phyloP scores from a whole-genome alignment of 2,329 filamentous ascomycete species.

The Fusarium sacchari region DNA sequence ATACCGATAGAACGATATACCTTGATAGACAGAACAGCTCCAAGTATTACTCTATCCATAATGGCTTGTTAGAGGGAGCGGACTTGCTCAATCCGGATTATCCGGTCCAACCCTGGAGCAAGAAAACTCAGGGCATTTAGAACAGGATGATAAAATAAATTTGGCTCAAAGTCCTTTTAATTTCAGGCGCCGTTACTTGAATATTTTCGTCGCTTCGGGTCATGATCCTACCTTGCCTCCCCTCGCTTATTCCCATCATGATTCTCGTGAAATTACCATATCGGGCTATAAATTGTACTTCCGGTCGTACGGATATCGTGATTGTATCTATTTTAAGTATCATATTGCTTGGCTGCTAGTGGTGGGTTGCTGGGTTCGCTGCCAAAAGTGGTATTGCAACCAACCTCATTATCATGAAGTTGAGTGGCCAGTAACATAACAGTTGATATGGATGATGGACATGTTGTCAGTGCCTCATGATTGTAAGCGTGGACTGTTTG shows the following conservation, averaged over 20 bases:
- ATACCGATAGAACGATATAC: conserved; percentile 27
- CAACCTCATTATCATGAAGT: conserved; percentile 5
- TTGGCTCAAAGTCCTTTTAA: neutral
- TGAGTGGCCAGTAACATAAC: neutral
- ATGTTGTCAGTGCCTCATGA: neutral
- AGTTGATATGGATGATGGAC: neutral
- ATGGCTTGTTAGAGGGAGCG: neutral
- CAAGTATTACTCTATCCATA: conserved; percentile 18
- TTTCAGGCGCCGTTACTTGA: neutral
- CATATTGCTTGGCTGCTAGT: neutral
- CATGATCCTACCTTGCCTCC: neutral
- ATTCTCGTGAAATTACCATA: neutral
- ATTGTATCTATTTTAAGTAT: neutral
- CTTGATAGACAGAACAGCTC: neutral
- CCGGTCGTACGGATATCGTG: neutral
- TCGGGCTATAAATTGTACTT: neutral
- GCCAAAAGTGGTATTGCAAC: neutral
- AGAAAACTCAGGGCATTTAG: neutral
- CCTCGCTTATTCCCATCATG: neutral
- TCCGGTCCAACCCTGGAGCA: neutral
- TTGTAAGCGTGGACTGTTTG: neutral
- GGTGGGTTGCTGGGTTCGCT: neutral
- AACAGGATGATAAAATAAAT: neutral
- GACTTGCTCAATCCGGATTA: conserved; percentile 18
- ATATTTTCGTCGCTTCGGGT: neutral